phyloP scores from a whole-genome alignment of 768 basidiomycete genomes.

The Fomitopsis serialis region DNA sequence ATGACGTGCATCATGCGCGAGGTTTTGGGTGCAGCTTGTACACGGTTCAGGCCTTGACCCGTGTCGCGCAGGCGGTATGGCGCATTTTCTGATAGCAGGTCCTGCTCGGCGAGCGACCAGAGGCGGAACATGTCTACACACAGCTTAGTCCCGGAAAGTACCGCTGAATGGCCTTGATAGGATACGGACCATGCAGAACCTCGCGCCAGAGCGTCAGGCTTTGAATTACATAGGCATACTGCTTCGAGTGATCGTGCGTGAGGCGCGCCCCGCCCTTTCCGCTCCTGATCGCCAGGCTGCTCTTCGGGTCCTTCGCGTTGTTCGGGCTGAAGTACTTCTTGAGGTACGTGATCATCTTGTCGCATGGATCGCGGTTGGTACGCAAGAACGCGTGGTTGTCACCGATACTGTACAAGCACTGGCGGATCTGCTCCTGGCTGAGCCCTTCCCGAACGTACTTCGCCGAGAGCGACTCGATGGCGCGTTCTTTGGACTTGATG shows the following conservation, averaged over 20 bases:
- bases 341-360: conserved; percentile 73
- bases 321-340: conserved; percentile 76
- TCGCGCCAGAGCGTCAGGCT: conserved; percentile 85
- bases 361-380: conserved; percentile 84
- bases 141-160: background rate
- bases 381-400: conserved; percentile 89
- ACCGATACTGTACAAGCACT: conserved; percentile 84
- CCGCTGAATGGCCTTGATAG: background rate
- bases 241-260: conserved; percentile 80
- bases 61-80: conserved; percentile 82
- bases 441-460: conserved; percentile 57
- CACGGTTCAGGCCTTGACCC: conserved; percentile 86
- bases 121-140: conserved; percentile 79
- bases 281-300: conserved; percentile 73
- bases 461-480: conserved; percentile 68
- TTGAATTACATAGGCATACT: conserved; percentile 82
- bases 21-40: conserved; percentile 82
- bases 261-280: conserved; percentile 77
- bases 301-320: conserved; percentile 55
- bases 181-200: conserved; percentile 65
- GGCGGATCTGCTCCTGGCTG: conserved; percentile 60
- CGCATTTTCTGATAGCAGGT: conserved; percentile 70
- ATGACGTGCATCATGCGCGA: conserved; percentile 89
- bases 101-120: conserved; percentile 78
- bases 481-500: conserved; percentile 79